A percentile compares a stretch with the other conserved stretches of the same genome.
Conservation (phyloP, 805 yeast species). For the Zygosaccharomyces rouxii region DNA sequence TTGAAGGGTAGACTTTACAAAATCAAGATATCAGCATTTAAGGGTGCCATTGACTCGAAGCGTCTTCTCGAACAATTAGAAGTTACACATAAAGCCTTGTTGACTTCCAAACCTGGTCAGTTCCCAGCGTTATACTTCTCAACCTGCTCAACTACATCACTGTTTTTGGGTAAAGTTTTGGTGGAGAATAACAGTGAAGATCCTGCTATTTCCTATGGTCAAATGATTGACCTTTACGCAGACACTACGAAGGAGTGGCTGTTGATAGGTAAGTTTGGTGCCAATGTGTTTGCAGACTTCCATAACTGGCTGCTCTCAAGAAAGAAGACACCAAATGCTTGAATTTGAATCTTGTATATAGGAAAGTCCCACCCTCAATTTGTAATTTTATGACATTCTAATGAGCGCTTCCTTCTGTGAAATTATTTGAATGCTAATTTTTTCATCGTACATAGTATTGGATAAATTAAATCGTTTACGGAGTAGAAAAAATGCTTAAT, state of each 20-base stretch:
- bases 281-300: slow-evolving; percentile 60
- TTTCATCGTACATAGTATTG: background rate
- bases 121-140: slow-evolving; percentile 44
- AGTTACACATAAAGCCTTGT: slow-evolving; percentile 42
- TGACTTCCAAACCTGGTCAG: slow-evolving; percentile 35
- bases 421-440: background rate
- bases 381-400: background rate
- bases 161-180: slow-evolving; percentile 57
- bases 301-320: slow-evolving; percentile 72
- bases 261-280: slow-evolving; percentile 24
- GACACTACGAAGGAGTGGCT: slow-evolving; percentile 61
- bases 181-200: slow-evolving; percentile 32
- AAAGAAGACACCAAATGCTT: slow-evolving; percentile 25
- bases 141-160: slow-evolving; percentile 47
- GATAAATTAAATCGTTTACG: background rate
- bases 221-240: slow-evolving; percentile 53
- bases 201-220: slow-evolving; percentile 38
- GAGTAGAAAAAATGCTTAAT: background rate
- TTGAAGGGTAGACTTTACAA: slow-evolving; percentile 59
- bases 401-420: background rate
- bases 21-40: slow-evolving; percentile 32
- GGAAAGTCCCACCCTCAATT: background rate
- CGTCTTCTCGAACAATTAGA: slow-evolving; percentile 31
- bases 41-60: slow-evolving; percentile 19
- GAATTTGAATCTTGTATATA: slow-evolving; percentile 1